Evolutionary conservation across 257 asterid species (phyloP).

Genomic region (Knoxia roxburghii): DNA sequence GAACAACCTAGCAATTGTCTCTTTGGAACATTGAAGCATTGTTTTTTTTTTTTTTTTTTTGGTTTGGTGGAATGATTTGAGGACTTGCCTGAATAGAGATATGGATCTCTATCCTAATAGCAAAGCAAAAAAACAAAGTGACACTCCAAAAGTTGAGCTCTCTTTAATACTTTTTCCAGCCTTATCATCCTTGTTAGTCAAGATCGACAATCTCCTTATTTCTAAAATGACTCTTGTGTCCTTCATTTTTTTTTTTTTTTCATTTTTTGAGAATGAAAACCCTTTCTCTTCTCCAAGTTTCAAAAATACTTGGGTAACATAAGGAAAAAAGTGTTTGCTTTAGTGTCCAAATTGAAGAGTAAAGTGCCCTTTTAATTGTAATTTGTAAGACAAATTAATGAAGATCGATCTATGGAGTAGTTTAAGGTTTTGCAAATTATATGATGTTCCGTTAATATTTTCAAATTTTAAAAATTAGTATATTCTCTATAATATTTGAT

Average conservation of each 20-base stretch:
- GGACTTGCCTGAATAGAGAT: constrained; percentile 19
- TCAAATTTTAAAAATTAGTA: no score
- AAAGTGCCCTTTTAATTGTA: background rate
- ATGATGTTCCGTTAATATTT: no score
- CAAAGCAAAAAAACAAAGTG: constrained; percentile 48
- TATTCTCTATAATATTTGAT: no score
- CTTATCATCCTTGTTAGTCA: constrained; percentile 27
- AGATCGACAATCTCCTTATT: constrained; percentile 21
- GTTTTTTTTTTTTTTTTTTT: no score
- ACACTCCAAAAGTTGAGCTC: constrained; percentile 30
- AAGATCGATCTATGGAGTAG: background rate
- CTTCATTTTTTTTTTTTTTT: constrained; percentile 1
- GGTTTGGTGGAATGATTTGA: constrained; percentile 20
- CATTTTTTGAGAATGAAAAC: background rate
- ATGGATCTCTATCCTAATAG: constrained; percentile 14
- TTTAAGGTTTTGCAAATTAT: background rate
- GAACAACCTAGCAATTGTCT: constrained; percentile 58
- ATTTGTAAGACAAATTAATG: background rate
- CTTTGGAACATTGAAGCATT: constrained; percentile 64
- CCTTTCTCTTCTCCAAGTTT: constrained; percentile 4
- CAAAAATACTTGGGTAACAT: constrained; percentile 11
- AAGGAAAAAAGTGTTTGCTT: constrained; percentile 9
- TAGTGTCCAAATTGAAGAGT: constrained; percentile 1
- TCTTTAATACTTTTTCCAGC: constrained; percentile 41
- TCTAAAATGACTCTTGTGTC: constrained; percentile 23